Evolutionary conservation across 2,329 filamentous ascomycete genomes (phyloP), one percentile per base, ranked within the genome.

Genomic region (Penicillium polonicum): DNA sequence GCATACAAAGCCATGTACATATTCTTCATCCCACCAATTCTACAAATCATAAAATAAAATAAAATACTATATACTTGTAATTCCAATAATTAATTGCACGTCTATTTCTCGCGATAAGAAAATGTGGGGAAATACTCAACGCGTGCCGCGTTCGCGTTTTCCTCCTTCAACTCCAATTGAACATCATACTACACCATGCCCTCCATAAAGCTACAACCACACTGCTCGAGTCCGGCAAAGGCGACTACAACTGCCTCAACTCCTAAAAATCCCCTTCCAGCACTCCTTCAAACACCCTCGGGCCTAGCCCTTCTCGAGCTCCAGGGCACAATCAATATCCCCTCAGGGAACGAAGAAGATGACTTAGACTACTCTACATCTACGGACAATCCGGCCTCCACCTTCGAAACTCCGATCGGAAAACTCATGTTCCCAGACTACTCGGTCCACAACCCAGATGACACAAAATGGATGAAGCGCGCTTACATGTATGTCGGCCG

Each of bases 261-360:
- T 13, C 39, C 65, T 17, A 57, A 61, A 59, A 85, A 84, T 66
- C 87, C 90, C 4, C 84, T 97, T 5, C 94, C 94, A 1, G 74
- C 83, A n/a, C 82, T 96, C 61, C 84, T 97, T 17, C 90, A 92
- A 67, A 97, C 93, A 0, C 94, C 94, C 0, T 87, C 89, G 0
- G 94, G 94, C 50, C 84, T 97, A 41, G 93, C 93, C 19, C 82
- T 99, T 45, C 81, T 99, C 57, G 94, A 97, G 77, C 85, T 99
- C 15, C 94, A 99, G 79, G 94, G 92, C 60, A 91, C 86, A 15
- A 88, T 99, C 76, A 93, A 95, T 74, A 80, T 92, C 1, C 87
- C 91, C 8, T 62, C 76, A 31, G 66, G 63, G n/a, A 60, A 69
- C 9, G 54, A 56, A 36, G 35, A 68, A 27, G 65, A 71, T n/a